Evolutionary conservation across 2,329 filamentous ascomycete genomes (phyloP), one percentile per base, ranked within the genome.

Genomic region (Polytolypa hystricis): DNA sequence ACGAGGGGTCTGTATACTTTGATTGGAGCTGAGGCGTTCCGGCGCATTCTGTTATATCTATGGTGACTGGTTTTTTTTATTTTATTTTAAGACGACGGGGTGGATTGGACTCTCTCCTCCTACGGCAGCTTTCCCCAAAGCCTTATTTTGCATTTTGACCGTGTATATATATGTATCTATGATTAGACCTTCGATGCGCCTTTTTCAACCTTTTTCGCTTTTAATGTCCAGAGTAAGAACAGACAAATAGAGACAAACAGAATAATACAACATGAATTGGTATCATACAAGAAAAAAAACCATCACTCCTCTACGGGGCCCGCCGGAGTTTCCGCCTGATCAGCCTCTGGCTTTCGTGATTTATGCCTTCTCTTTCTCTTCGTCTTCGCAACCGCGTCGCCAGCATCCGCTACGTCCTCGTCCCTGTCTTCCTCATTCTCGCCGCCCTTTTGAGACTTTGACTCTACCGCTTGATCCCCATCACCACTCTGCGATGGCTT

Each of bases 291-390:
- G n/a, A n/a, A n/a, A n/a, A n/a, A n/a, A n/a, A n/a, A n/a, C n/a
- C n/a, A n/a, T n/a, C n/a, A n/a, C n/a, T n/a, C n/a, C n/a, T n/a
- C n/a, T n/a, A n/a, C n/a, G n/a, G n/a, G n/a, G n/a, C n/a, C n/a
- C n/a, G n/a, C n/a, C n/a, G 30, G 5, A 18, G 14, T 11, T 8
- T 12, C 27, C 5, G 30, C 27, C 25, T 39, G 31, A 12, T 18
- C 36, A n/a, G 20, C 38, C 4, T 15, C 31, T 8, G 35, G 14
- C 26, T 43, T 34, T 10, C 33, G 33, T 11, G 30, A 40, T 37
- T 47, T 47, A 42, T 47, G 45, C 29, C 33, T 41, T 38, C 20
- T 45, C 44, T 42, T 54, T 49, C 30, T 39, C 39, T 28, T 38
- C 43, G 30, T 39, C 42, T 33, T 48, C 44, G 12, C 35, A 10